Conservation (phyloP, 2,329 filamentous ascomycete genomes). For the Bimuria novae-zelandiae region DNA sequence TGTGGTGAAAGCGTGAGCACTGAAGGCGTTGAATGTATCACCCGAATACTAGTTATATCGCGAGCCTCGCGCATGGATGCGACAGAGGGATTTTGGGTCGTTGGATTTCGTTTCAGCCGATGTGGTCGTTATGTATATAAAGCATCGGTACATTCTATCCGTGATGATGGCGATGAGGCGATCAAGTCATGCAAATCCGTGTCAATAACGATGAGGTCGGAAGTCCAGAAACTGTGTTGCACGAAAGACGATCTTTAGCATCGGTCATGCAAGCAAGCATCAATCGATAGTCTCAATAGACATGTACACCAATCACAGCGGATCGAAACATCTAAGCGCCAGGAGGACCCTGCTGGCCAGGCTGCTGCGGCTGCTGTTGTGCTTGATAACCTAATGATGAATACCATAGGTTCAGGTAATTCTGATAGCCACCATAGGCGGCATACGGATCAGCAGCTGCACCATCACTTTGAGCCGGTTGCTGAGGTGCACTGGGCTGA, state of each 20-base stretch:
- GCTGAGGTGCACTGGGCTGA: constrained; percentile 33
- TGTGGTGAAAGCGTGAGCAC: no score
- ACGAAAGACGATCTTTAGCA: constrained; percentile 30
- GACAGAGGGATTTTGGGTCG: not conserved
- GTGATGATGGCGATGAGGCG: not conserved
- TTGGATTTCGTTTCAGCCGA: not conserved
- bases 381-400: constrained; percentile 65
- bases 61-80: not conserved
- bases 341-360: constrained; percentile 36
- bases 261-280: constrained; percentile 46
- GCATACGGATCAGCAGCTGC: constrained; percentile 63
- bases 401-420: constrained; percentile 81
- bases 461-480: constrained; percentile 55
- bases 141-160: not conserved
- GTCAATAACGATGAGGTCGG: not conserved
- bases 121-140: no score
- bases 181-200: constrained; percentile 10
- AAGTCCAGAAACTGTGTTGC: constrained; percentile 28
- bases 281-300: constrained; percentile 43
- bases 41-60: not conserved
- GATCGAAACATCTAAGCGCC: constrained; percentile 38
- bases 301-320: constrained; percentile 42
- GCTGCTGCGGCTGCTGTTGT: constrained; percentile 26
- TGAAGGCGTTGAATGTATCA: no score
- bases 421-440: constrained; percentile 80